Evolutionary conservation across 2,329 filamentous ascomycete genomes (phyloP).

Genomic region (Fusarium floridanum): DNA sequence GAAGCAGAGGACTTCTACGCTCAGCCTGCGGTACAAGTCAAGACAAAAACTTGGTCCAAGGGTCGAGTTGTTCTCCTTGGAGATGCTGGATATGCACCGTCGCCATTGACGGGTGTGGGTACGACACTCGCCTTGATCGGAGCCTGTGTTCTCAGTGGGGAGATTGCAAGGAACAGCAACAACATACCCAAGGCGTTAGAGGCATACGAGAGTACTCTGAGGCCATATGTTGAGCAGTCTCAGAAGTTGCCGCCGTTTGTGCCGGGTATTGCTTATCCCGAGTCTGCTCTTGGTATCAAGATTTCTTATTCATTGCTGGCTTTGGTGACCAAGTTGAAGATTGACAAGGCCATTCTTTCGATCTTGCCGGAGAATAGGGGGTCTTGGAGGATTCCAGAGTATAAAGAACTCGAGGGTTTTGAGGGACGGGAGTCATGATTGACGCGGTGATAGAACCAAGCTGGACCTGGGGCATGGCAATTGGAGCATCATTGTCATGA

Average conservation of each 20-base stretch:
- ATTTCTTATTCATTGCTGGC: conserved; percentile 33
- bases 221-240: conserved; percentile 55
- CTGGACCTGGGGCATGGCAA: background rate
- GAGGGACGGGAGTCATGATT: background rate
- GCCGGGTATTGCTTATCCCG: conserved; percentile 43
- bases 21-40: conserved; percentile 58
- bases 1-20: conserved; percentile 59
- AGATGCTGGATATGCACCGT: conserved; percentile 63
- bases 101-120: conserved; percentile 62
- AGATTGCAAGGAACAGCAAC: conserved; percentile 48
- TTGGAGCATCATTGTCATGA: background rate
- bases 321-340: conserved; percentile 22
- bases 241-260: conserved; percentile 52
- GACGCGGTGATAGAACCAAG: background rate
- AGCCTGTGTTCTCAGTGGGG: conserved; percentile 65
- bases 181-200: conserved; percentile 49
- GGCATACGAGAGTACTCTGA: conserved; percentile 57
- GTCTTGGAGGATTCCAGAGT: conserved; percentile 28
- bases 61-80: conserved; percentile 60
- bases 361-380: conserved; percentile 26
- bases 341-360: conserved; percentile 28
- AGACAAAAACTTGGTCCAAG: conserved; percentile 50
- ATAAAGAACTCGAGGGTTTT: background rate
- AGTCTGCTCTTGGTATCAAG: conserved; percentile 46
- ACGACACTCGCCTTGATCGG: conserved; percentile 60